Evolutionary conservation across 768 basidiomycete genomes (phyloP), one percentile per base, ranked within the genome.

Genomic region (Kwoniella heveanensis): DNA sequence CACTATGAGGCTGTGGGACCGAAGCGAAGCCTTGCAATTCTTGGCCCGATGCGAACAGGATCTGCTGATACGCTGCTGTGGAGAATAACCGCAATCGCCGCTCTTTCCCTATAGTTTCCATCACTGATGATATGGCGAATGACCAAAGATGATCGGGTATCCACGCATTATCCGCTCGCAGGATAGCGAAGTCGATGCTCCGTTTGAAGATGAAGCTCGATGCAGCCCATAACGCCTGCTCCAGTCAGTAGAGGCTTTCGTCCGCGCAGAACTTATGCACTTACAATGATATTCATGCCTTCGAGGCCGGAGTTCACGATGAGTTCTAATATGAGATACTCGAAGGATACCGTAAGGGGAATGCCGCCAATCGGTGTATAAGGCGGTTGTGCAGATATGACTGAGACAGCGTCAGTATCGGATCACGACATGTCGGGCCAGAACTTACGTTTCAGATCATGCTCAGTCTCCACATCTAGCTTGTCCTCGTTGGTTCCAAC

Each of bases 31-130:
- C 69, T 47, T 70, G 62, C 6, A 69, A 24, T 5, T 52, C 21
- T 25, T 92, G 83, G 8, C 85, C 84, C 78, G 92, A 90, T 49
- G 83, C 82, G 1, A 82, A 80, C 52, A 92, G 84, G 30, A 91
- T 82, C 29, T 82, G 77, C 29, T 82, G 84, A 79, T 90, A 95
- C 29, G 87, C 85, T 1, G 85, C 83, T 48, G 88, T 77, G 0
- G 90, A 90, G 81, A 86, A 93, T 74, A 91, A 91, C 66, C 91
- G 85, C 76, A 91, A 86, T 24, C 91, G 88, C 27, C 92, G 88
- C 80, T 97, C 91, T 36, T 92, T 86, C 4, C 91, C 91, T 66
- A 84, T 83, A 0, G 86, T 90, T 80, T 96, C 94, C 84, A 88
- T 88, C 27, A 90, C 78, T 37, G 87, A 85, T 22, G 85, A 84